phyloP scores from a whole-genome alignment of 192 early-diverging fungal genomes.

The Coemansia sp. region DNA sequence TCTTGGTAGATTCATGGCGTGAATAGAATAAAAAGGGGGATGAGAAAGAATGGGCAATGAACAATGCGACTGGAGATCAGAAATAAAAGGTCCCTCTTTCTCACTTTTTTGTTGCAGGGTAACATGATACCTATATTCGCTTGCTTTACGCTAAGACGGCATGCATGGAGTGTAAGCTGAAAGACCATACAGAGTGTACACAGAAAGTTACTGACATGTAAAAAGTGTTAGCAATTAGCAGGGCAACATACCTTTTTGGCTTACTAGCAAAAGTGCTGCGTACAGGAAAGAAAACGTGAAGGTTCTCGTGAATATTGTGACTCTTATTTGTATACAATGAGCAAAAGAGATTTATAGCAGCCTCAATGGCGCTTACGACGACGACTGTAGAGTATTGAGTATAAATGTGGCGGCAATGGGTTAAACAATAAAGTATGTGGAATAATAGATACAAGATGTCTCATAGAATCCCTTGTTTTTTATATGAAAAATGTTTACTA shows the following conservation, averaged over 20 bases:
- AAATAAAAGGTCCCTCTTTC: background rate
- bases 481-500: background rate
- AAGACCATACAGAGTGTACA: constrained; percentile 2
- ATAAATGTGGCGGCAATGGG: background rate
- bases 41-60: background rate
- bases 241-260: background rate
- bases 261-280: background rate
- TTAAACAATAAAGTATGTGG: background rate
- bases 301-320: too few species aligned
- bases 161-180: constrained; percentile 5
- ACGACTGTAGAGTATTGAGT: background rate
- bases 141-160: background rate
- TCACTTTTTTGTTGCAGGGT: background rate
- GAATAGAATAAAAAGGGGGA: background rate
- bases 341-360: background rate
- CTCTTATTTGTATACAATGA: background rate
- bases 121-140: background rate
- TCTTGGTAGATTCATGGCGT: background rate
- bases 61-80: background rate
- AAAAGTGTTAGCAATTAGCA: background rate
- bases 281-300: background rate
- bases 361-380: background rate
- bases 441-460: background rate
- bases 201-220: background rate
- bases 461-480: background rate